Evolutionary conservation across 345 rosid genomes (phyloP), one percentile per base, ranked within the genome.

Genomic region (Turritis glabra): DNA sequence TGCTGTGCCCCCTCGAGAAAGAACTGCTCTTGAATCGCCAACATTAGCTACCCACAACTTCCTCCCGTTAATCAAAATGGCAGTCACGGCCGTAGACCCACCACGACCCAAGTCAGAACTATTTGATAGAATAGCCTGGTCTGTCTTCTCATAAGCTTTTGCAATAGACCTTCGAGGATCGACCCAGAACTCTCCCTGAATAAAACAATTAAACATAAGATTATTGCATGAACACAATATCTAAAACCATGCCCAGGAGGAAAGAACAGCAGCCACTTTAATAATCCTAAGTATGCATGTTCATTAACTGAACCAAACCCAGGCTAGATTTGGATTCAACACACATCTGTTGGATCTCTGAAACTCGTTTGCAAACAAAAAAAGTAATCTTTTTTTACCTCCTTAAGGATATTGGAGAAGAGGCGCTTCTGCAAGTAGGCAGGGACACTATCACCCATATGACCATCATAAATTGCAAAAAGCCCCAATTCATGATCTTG

Each of bases 51-150:
- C 80, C 88, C 84, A 86, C 73, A 88, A 73, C 80, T 66, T 90
- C 52, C 57, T 71, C 55, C 93, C 85, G 25, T 86, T 83, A 37
- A 86, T 82, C 81, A 88, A 61, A 58, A 90, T 83, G n/a, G 91
- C 96, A 17, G 96, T 90, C 71, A 86, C 96, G 7, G 96, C 96
- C 18, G 96, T 90, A 3, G 96, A 90, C 0, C 96, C 96, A 29
- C 96, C 96, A 38, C 88, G 83, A 27, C 93, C 91, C 82, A 90
- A 69, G 72, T 85, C 88, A 61, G 93, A 78, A 76, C 84, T 83
- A 18, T 81, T 81, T 5, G 93, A 88, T 29, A 90, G 84, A 79
- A 90, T 88, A 14, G 88, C 86, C 53, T 86, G 90, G 82, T 90
- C 96, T 11, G 96, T 90, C 73, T 78, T 86, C 80, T 86, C 93